Percentiles rank a stretch among this genome's conserved stretches.
Evolutionary conservation across 2,329 filamentous ascomycete species (phyloP).

Genomic region (Trichoderma koningiopsis): DNA sequence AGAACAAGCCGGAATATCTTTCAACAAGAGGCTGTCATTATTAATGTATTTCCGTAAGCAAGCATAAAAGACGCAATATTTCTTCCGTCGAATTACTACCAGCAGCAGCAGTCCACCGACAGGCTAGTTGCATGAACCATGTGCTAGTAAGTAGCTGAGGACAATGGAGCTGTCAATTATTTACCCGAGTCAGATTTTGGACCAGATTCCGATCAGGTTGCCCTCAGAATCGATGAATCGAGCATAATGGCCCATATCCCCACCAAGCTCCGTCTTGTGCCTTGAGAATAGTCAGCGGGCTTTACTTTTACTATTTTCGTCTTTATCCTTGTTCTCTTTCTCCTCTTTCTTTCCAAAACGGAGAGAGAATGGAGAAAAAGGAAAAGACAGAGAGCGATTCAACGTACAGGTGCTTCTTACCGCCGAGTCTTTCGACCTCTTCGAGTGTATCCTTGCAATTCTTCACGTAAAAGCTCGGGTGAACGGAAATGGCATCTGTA

Average conservation of each 20-base stretch:
- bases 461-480: conserved; percentile 40
- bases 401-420: conserved; percentile 42
- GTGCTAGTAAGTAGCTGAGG: background rate
- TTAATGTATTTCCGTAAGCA: background rate
- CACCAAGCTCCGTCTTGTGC: conserved; percentile 41
- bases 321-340: background rate
- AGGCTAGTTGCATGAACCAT: background rate
- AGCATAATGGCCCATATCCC: conserved; percentile 40
- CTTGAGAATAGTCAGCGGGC: conserved; percentile 30
- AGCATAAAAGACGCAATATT: background rate
- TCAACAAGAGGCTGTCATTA: background rate
- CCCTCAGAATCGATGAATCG: conserved; percentile 44
- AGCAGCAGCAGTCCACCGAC: background rate
- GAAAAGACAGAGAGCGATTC: background rate
- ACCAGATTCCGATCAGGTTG: conserved; percentile 42
- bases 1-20: background rate
- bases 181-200: conserved; percentile 32
- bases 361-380: background rate
- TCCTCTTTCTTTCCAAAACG: background rate
- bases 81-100: background rate
- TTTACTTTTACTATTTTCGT: background rate
- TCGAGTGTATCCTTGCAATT: conserved; percentile 39
- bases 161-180: background rate
- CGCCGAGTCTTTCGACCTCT: conserved; percentile 37
- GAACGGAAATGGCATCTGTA: conserved; percentile 34